These are phyloP conservation scores for Lophium mytilinum DNA, from an alignment of 495 filamentous ascomycete species.

Conservation along the genomic window DNA sequence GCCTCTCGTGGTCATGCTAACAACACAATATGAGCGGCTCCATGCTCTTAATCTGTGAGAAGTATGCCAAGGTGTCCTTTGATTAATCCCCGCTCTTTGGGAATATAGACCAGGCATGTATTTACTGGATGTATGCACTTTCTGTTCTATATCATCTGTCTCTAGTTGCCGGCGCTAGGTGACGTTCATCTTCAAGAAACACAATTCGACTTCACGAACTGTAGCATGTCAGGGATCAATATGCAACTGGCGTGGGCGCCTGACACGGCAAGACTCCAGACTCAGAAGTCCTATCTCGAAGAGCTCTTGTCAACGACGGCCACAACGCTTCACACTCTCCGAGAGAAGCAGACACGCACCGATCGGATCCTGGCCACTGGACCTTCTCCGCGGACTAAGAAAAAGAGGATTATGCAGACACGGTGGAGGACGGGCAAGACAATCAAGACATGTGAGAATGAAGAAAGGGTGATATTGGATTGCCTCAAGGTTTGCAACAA, in stretches of 20 bases:
- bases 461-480: constrained; percentile 18
- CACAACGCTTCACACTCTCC: constrained; percentile 14
- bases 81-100: too few species aligned
- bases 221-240: background rate
- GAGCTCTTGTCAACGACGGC: constrained; percentile 18
- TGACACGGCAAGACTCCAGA: background rate
- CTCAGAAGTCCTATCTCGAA: constrained; percentile 16
- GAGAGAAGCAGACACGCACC: constrained; percentile 17
- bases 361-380: constrained; percentile 7
- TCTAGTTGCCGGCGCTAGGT: too few species aligned
- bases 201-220: too few species aligned
- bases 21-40: too few species aligned
- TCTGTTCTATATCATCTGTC: too few species aligned
- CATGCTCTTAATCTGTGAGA: too few species aligned
- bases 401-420: constrained; percentile 20
- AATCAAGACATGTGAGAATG: constrained; percentile 21
- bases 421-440: constrained; percentile 21
- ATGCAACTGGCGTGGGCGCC: constrained; percentile 3
- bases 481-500: constrained; percentile 12
- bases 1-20: too few species aligned
- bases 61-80: too few species aligned
- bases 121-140: too few species aligned
- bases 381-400: constrained; percentile 10
- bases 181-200: too few species aligned
- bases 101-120: too few species aligned